These are phyloP conservation scores for Aspergillus sp. DNA, from an alignment of 2,329 filamentous ascomycete species.

Conservation along the genomic window DNA sequence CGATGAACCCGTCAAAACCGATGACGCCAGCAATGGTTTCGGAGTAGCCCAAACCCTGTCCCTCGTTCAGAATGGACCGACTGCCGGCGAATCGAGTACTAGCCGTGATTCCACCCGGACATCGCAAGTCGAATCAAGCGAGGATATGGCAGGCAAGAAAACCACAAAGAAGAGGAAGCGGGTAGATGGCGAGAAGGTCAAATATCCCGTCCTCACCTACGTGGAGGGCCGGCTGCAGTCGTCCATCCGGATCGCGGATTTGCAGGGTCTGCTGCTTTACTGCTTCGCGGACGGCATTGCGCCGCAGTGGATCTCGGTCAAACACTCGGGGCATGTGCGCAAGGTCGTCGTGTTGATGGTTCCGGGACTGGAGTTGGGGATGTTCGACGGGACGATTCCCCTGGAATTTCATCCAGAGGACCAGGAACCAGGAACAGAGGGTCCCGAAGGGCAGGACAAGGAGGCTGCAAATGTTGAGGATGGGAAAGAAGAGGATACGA, in stretches of 20 bases:
- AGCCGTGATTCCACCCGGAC: slow-evolving; percentile 1
- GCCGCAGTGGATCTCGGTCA: slow-evolving; percentile 55
- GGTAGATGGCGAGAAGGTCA: slow-evolving; percentile 34
- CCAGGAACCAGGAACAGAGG: slow-evolving; percentile 1
- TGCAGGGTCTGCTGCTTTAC: slow-evolving; percentile 52
- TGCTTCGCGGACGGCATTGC: slow-evolving; percentile 52
- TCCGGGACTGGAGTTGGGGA: slow-evolving; percentile 78
- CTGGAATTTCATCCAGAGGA: slow-evolving; percentile 23
- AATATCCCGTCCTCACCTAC: slow-evolving; percentile 47
- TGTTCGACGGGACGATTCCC: slow-evolving; percentile 60
- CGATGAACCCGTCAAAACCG: slow-evolving; percentile 10
- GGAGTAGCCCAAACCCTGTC: slow-evolving; percentile 26
- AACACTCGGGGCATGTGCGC: slow-evolving; percentile 45
- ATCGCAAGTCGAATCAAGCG: slow-evolving; percentile 6
- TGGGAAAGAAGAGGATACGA: slow-evolving; percentile 14
- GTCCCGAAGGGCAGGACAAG: slow-evolving; percentile 1
- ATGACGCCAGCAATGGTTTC: slow-evolving; percentile 12
- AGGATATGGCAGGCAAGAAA: slow-evolving; percentile 10
- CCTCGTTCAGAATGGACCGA: slow-evolving; percentile 14
- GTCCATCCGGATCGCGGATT: slow-evolving; percentile 48
- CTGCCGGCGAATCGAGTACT: slow-evolving; percentile 4
- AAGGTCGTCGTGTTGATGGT: slow-evolving; percentile 89
- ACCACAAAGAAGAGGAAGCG: slow-evolving; percentile 24
- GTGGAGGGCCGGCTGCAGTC: slow-evolving; percentile 45
- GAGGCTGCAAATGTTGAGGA: slow-evolving; percentile 5